phyloP scores from a whole-genome alignment of 1,284 basidiomycete species.

The Austroboletus rostrupii region DNA sequence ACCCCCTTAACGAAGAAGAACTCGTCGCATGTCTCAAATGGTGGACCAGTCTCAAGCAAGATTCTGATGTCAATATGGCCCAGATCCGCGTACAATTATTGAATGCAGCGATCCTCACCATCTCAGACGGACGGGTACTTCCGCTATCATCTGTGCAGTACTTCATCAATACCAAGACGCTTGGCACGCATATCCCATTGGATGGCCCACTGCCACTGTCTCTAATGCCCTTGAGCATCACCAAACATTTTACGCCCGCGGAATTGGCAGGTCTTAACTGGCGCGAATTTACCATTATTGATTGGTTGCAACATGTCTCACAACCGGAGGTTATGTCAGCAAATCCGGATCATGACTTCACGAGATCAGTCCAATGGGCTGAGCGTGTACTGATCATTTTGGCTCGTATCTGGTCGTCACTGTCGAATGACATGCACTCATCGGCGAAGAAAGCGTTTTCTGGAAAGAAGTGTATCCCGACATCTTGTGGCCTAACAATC shows the following conservation, averaged over 20 bases:
- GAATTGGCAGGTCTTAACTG: conserved; percentile 74
- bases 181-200: conserved; percentile 62
- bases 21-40: conserved; percentile 83
- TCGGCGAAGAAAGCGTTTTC: conserved; percentile 59
- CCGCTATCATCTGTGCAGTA: conserved; percentile 68
- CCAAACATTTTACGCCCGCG: conserved; percentile 57
- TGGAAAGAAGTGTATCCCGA: conserved; percentile 71
- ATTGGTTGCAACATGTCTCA: conserved; percentile 76
- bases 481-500: conserved; percentile 70
- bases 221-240: conserved; percentile 71
- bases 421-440: conserved; percentile 56
- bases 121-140: conserved; percentile 47
- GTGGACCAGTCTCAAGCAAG: conserved; percentile 74
- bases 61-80: conserved; percentile 36
- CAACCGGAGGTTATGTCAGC: conserved; percentile 42
- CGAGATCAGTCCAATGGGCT: conserved; percentile 69
- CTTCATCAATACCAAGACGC: conserved; percentile 69
- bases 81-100: conserved; percentile 61
- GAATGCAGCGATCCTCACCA: conserved; percentile 62
- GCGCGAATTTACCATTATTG: conserved; percentile 72
- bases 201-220: conserved; percentile 81
- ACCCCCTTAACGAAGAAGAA: conserved; percentile 74
- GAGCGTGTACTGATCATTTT: conserved; percentile 78
- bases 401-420: conserved; percentile 72
- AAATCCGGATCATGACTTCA: conserved; percentile 63